phyloP scores from a whole-genome alignment of 345 rosid species.

The Arabis alpina region DNA sequence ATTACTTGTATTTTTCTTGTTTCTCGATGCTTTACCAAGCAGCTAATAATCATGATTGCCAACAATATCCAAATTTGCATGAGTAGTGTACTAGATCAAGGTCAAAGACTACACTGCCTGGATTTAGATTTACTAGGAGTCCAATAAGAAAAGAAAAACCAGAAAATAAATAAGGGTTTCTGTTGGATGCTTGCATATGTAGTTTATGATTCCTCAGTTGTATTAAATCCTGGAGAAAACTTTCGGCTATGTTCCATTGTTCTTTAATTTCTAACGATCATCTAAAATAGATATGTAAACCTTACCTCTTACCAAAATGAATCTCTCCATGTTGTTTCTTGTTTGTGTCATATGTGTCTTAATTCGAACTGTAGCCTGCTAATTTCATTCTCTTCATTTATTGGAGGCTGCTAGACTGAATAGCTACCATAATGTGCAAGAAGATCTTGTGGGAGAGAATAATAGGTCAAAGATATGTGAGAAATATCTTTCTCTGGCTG shows the following conservation, averaged over 20 bases:
- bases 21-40: slow-evolving; percentile 23
- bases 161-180: slow-evolving; percentile 11
- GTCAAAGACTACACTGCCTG: slow-evolving; percentile 30
- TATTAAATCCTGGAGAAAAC: not conserved
- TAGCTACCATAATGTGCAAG: slow-evolving; percentile 56
- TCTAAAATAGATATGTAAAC: slow-evolving; percentile 13
- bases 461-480: slow-evolving; percentile 56
- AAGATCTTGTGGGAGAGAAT: slow-evolving; percentile 59
- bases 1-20: slow-evolving; percentile 27
- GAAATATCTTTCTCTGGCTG: slow-evolving; percentile 67
- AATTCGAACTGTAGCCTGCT: slow-evolving; percentile 28
- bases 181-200: slow-evolving; percentile 17
- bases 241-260: not conserved
- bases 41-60: slow-evolving; percentile 22
- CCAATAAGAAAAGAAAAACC: not conserved
- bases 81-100: slow-evolving; percentile 24
- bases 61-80: slow-evolving; percentile 25
- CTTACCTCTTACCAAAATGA: slow-evolving; percentile 25
- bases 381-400: slow-evolving; percentile 27
- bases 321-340: slow-evolving; percentile 24
- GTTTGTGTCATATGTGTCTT: slow-evolving; percentile 14
- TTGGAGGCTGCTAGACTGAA: slow-evolving; percentile 71
- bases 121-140: slow-evolving; percentile 29
- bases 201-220: not conserved
- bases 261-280: slow-evolving; percentile 16